Evolutionary conservation across 129 eudicot species (phyloP), one percentile per base, ranked within the genome.

Genomic region (Lonicera japonica): DNA sequence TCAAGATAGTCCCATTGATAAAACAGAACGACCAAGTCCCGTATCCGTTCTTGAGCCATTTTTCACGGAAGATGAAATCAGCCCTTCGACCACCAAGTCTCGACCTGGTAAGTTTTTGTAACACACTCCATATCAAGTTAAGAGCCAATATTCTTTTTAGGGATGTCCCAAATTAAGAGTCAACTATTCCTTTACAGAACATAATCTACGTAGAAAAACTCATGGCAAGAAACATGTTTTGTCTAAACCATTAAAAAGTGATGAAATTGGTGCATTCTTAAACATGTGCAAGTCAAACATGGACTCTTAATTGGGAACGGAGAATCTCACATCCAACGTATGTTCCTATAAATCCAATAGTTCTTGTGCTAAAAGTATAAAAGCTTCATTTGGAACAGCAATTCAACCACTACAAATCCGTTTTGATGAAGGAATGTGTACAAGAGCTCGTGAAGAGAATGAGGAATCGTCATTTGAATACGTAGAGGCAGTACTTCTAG

Each of bases 401-500:
- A 75, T 85, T 68, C 89, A 83, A 76, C 99, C 95, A 25, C 78
- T 77, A 29, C 70, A 83, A 60, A 83, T 94, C 68, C 78, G 59
- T n/a, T 94, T 88, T 18, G 95, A 80, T 59, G 96, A 69, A 64
- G 86, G 61, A 70, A 60, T 43, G 15, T 60, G 76, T 58, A 10
- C 67, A 58, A 86, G 75, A 73, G 63, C 67, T 61, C 72, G 74
- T 69, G 14, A 48, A 41, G 86, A 85, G 36, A 79, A 79, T 19
- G 88, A 85, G 57, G 96, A 94, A 75, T 83, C 96, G 36, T 81
- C 94, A 52, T 80, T 85, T 36, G 92, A 94, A 58, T 94, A 88
- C 63, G 76, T 94, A 23, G 95, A 94, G 73, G 99, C 91, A 1
- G 92, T 94, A 50, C 70, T 88, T 17, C 75, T 82, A 48, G 95